Percentiles rank a stretch among this genome's conserved stretches.
These are phyloP conservation scores for Osmanthus fragrans DNA, from an alignment of 257 asterid species.

Conservation along the genomic window DNA sequence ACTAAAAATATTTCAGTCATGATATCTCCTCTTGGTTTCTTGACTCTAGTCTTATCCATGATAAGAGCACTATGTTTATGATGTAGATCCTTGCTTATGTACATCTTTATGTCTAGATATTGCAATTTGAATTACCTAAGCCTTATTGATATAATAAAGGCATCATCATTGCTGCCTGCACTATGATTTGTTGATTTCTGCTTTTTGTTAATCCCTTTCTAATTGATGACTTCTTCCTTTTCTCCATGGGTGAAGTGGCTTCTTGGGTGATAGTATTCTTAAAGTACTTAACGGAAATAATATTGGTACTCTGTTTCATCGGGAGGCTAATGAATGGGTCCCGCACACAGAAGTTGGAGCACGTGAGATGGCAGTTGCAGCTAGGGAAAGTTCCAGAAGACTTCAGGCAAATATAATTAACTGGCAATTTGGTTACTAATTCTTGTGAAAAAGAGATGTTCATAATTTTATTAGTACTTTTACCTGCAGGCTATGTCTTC, in stretches of 20 bases:
- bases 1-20: too few species aligned
- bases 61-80: not conserved
- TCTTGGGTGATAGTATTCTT: constrained; percentile 49
- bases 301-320: constrained; percentile 75
- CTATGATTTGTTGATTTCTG: not conserved
- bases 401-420: constrained; percentile 53
- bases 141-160: not conserved
- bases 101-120: not conserved
- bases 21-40: not conserved
- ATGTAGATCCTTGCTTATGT: not conserved
- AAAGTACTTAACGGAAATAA: constrained; percentile 57
- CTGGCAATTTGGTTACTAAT: not conserved
- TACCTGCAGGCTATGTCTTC: constrained; percentile 64
- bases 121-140: not conserved
- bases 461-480: not conserved
- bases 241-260: constrained; percentile 56
- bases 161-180: not conserved
- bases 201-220: not conserved
- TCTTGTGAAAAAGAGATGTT: not conserved
- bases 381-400: constrained; percentile 70
- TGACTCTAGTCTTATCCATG: not conserved
- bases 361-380: constrained; percentile 77
- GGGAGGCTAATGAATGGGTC: constrained; percentile 65
- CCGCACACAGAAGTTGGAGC: constrained; percentile 50
- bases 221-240: constrained; percentile 1